phyloP scores from a whole-genome alignment of 2,329 filamentous ascomycete species.

The Talaromyces amestolkiae region DNA sequence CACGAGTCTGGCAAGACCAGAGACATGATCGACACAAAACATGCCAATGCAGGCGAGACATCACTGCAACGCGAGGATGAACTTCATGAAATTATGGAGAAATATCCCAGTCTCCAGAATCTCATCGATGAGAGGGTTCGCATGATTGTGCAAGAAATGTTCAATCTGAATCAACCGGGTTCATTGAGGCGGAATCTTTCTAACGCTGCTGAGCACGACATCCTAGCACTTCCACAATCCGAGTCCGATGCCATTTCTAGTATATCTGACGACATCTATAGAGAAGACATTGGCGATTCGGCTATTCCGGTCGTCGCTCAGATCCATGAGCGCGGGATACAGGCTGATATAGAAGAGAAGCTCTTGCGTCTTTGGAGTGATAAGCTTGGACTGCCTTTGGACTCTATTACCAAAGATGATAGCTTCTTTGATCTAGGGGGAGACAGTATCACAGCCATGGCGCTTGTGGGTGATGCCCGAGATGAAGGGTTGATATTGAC shows the following conservation, averaged over 20 bases:
- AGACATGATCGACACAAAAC: not conserved
- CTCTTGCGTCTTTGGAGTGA: constrained; percentile 41
- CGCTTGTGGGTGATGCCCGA: constrained; percentile 40
- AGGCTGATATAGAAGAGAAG: constrained; percentile 33
- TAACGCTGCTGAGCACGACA: constrained; percentile 5
- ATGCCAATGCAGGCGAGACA: not conserved
- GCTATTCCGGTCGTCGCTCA: constrained; percentile 30
- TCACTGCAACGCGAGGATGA: not conserved
- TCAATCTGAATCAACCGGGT: constrained; percentile 25
- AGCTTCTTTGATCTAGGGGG: constrained; percentile 46
- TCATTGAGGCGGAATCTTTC: constrained; percentile 16
- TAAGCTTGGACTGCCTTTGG: constrained; percentile 34
- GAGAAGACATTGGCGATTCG: constrained; percentile 5
- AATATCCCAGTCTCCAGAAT: constrained; percentile 29
- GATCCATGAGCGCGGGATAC: constrained; percentile 31
- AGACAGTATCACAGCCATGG: constrained; percentile 44
- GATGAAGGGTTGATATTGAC: constrained; percentile 42
- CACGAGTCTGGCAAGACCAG: not conserved
- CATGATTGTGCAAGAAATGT: constrained; percentile 34
- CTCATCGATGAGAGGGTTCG: constrained; percentile 37
- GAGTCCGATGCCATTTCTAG: constrained; percentile 18
- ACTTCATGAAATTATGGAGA: constrained; percentile 15
- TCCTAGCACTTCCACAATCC: not conserved
- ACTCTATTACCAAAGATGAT: constrained; percentile 35
- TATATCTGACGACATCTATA: constrained; percentile 18